phyloP scores from a whole-genome alignment of 2,329 filamentous ascomycete species.

The Penicillium sp. region DNA sequence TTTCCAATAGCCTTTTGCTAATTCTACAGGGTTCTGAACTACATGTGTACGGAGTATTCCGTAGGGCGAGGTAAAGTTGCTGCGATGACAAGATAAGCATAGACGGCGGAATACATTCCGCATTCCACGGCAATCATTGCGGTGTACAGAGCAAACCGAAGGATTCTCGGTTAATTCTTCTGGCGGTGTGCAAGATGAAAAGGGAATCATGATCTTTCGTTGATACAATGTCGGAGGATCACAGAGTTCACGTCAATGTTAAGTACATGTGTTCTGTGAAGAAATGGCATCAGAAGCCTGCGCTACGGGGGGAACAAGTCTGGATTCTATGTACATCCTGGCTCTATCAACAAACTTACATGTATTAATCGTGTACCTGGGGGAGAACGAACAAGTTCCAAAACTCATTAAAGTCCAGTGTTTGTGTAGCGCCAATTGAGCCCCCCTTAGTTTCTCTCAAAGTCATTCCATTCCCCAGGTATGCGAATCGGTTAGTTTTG shows the following conservation, averaged over 20 bases:
- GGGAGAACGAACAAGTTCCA: neutral
- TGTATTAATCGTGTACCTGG: neutral
- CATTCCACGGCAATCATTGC: no score
- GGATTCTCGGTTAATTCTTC: no score
- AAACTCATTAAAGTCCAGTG: neutral
- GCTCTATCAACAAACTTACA: neutral
- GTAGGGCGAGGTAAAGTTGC: no score
- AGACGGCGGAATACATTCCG: neutral
- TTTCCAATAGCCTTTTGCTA: neutral
- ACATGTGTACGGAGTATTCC: no score
- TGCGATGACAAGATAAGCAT: no score
- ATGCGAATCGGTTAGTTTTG: conserved; percentile 46
- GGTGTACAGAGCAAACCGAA: no score
- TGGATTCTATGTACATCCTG: neutral
- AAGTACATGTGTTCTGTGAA: neutral
- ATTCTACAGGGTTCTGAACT: no score
- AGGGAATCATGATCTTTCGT: no score
- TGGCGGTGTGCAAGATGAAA: no score
- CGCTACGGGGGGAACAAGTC: no score
- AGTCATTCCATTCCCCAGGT: conserved; percentile 50
- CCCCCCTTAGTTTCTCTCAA: neutral
- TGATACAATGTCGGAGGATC: no score
- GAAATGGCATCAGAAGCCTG: neutral
- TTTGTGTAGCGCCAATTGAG: neutral
- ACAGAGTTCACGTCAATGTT: neutral